These are phyloP conservation scores for Puccinia novopanici DNA, from an alignment of 1,284 basidiomycete species.

Conservation along the genomic window DNA sequence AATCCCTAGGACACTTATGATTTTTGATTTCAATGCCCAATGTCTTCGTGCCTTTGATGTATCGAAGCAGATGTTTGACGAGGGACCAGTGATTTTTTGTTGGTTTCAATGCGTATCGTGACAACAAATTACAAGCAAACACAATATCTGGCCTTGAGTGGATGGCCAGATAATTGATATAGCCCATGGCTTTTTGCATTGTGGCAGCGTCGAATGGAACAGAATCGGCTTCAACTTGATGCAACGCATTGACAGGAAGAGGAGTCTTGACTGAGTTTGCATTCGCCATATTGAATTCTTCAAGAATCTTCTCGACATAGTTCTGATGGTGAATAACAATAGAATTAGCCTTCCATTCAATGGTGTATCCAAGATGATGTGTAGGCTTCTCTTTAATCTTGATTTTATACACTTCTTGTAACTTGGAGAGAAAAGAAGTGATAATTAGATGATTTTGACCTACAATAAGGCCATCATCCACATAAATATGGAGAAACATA, in stretches of 20 bases:
- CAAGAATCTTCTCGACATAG: slow-evolving; percentile 1
- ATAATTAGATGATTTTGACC: too few relatives aligned
- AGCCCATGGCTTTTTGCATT: slow-evolving; percentile 23
- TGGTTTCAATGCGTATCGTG: not conserved
- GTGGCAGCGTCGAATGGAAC: not conserved
- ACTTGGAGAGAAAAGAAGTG: too few relatives aligned
- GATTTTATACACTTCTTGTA: too few relatives aligned
- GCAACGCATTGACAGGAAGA: not conserved
- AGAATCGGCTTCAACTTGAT: not conserved
- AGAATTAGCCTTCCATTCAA: not conserved
- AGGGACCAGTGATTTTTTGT: not conserved
- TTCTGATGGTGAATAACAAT: slow-evolving; percentile 7
- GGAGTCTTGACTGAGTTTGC: not conserved
- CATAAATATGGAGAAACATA: slow-evolving; percentile 13
- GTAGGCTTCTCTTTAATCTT: too few relatives aligned
- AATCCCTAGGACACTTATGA: not conserved
- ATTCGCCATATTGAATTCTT: not conserved
- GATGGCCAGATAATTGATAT: not conserved
- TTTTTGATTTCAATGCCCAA: not conserved
- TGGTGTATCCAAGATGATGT: slow-evolving; percentile 2
- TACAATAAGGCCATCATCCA: too few relatives aligned
- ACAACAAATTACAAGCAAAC: slow-evolving; percentile 4
- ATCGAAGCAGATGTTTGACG: too few relatives aligned
- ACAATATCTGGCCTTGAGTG: not conserved
- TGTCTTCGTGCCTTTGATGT: too few relatives aligned